Conservation (phyloP, 768 basidiomycete species). For the Hypholoma sublateritium region DNA sequence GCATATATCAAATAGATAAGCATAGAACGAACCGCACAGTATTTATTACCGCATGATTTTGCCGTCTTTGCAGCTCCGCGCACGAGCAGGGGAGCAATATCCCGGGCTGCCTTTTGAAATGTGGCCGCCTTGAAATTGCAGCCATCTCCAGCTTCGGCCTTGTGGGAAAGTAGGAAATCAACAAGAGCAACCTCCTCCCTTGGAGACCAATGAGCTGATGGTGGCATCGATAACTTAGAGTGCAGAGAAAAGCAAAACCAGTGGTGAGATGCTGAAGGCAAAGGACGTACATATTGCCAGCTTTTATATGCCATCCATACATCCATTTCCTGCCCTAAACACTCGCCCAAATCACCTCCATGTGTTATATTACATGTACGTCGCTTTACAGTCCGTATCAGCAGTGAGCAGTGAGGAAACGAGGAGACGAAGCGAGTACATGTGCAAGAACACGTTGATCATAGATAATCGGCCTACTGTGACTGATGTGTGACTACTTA, state of each 20-base stretch:
- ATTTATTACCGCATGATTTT: conserved; percentile 15
- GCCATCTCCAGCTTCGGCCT: conserved; percentile 25
- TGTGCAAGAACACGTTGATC: too few species aligned
- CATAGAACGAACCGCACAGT: conserved; percentile 3
- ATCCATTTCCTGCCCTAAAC: too few species aligned
- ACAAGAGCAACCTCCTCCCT: conserved; percentile 18
- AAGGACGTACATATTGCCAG: background rate
- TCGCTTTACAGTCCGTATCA: too few species aligned
- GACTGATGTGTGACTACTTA: too few species aligned
- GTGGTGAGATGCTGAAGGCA: background rate
- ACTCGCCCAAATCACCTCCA: too few species aligned
- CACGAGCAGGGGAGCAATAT: conserved; percentile 5
- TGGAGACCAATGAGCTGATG: conserved; percentile 7
- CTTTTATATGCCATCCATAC: too few species aligned
- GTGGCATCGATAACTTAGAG: background rate
- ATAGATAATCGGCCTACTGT: too few species aligned
- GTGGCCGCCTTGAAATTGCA: conserved; percentile 20
- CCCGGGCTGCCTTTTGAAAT: conserved; percentile 10
- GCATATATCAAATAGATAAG: background rate
- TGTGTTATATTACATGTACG: too few species aligned
- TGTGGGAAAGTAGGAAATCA: conserved; percentile 19
- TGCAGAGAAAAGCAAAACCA: background rate
- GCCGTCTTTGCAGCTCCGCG: conserved; percentile 12
- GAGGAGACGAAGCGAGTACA: too few species aligned
- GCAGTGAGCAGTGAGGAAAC: too few species aligned